A percentile compares a stretch with the other conserved stretches of the same genome.
These are phyloP conservation scores for Grosmannia clavigera DNA, from an alignment of 2,329 filamentous ascomycete species.

Conservation along the genomic window DNA sequence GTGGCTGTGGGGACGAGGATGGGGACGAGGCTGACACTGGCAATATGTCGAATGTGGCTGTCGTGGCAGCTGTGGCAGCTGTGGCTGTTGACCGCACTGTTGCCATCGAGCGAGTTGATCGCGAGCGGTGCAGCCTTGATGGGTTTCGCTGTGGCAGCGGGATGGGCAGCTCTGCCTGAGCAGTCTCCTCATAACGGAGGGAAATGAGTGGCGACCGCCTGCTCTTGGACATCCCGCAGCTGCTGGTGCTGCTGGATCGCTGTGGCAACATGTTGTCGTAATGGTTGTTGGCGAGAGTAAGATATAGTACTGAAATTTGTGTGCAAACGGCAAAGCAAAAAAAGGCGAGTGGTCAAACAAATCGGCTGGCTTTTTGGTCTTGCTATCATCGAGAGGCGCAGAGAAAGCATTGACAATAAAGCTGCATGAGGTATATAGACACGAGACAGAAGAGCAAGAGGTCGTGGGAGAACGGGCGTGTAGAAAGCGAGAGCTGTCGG, in stretches of 20 bases:
- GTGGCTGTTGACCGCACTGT: slow-evolving; percentile 1
- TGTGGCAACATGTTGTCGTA: slow-evolving; percentile 23
- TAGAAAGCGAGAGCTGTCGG: background rate
- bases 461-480: background rate
- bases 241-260: slow-evolving; percentile 27
- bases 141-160: slow-evolving; percentile 33
- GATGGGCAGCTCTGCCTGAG: slow-evolving; percentile 44
- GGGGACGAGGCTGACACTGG: slow-evolving; percentile 8
- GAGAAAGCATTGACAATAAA: background rate
- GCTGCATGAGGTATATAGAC: background rate
- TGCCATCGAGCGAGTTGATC: slow-evolving; percentile 13
- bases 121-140: slow-evolving; percentile 18
- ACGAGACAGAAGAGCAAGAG: background rate
- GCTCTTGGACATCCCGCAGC: slow-evolving; percentile 2
- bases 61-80: background rate
- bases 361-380: background rate
- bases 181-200: slow-evolving; percentile 49
- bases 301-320: background rate
- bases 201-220: slow-evolving; percentile 35
- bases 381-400: background rate
- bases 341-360: background rate
- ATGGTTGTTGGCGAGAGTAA: background rate
- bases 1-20: background rate
- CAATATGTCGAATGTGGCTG: slow-evolving; percentile 15
- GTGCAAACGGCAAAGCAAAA: background rate